Percentiles rank a stretch among this genome's conserved stretches.
phyloP scores from a whole-genome alignment of 345 rosid species.

The Gossypioides kirkii region DNA sequence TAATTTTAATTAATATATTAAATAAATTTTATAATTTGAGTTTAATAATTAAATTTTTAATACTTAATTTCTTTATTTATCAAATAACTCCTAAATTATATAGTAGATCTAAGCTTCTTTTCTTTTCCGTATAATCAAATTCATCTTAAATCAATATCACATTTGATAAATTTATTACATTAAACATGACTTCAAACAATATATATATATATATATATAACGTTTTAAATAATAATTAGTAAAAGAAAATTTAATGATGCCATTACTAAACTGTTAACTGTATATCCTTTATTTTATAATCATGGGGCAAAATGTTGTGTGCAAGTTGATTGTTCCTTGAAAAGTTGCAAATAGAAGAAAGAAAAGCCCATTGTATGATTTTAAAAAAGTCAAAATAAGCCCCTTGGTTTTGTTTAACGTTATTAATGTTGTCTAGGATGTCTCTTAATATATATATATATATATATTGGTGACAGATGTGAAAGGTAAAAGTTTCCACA shows the following conservation, averaged over 20 bases:
- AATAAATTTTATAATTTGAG: no score
- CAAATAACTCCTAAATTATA: no score
- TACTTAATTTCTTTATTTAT: no score
- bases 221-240: background rate
- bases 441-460: background rate
- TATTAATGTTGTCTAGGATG: background rate
- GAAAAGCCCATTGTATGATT: constrained; percentile 16
- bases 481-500: background rate
- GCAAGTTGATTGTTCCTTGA: background rate
- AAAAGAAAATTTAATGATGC: background rate
- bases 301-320: constrained; percentile 10
- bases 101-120: no score
- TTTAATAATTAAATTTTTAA: no score
- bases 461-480: background rate
- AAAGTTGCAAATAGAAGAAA: background rate
- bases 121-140: background rate
- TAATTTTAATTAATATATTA: no score
- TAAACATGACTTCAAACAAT: no score
- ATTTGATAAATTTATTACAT: background rate
- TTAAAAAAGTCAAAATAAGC: constrained; percentile 8
- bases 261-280: background rate
- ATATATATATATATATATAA: no score
- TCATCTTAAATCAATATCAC: background rate
- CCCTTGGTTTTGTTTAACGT: constrained; percentile 9
- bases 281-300: background rate